Conservation (phyloP, 2,329 filamentous ascomycete genomes). For the Fusarium concolor region DNA sequence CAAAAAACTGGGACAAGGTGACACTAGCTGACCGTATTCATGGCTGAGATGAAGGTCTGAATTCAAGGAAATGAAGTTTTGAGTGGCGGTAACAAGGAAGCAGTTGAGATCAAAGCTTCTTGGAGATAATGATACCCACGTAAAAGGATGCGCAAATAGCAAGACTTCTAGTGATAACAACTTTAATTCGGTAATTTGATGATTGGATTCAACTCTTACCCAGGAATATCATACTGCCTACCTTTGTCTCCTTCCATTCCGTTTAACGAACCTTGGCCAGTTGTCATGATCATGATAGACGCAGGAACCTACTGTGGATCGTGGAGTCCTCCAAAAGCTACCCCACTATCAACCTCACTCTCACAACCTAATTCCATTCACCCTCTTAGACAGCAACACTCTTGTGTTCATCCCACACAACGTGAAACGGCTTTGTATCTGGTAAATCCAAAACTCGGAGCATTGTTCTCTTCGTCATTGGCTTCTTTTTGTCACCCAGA, state of each 20-base stretch:
- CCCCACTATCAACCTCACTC: conserved; percentile 30
- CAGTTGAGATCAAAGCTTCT: conserved; percentile 8
- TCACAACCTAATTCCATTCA: conserved; percentile 24
- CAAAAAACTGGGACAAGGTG: conserved; percentile 61
- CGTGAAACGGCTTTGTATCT: not conserved
- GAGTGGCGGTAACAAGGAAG: not conserved
- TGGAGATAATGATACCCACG: conserved; percentile 44
- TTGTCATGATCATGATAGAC: conserved; percentile 8
- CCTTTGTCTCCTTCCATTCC: too few species aligned
- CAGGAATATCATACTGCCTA: not conserved
- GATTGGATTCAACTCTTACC: not conserved
- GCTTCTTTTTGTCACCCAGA: not conserved
- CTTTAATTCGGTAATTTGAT: not conserved
- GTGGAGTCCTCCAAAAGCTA: conserved; percentile 20
- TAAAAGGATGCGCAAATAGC: conserved; percentile 14
- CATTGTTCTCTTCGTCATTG: not conserved
- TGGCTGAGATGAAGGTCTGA: conserved; percentile 27
- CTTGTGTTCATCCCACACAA: not conserved
- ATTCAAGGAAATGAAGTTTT: not conserved
- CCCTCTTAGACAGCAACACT: not conserved
- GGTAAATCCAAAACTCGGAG: not conserved
- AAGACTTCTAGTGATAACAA: conserved; percentile 5
- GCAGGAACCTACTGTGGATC: conserved; percentile 36
- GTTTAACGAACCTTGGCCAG: not conserved
- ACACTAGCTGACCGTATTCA: conserved; percentile 48